Base-by-base conservation (phyloP, 2,329 filamentous ascomycete genomes). In the Dryadomyces sulphureus region DNA sequence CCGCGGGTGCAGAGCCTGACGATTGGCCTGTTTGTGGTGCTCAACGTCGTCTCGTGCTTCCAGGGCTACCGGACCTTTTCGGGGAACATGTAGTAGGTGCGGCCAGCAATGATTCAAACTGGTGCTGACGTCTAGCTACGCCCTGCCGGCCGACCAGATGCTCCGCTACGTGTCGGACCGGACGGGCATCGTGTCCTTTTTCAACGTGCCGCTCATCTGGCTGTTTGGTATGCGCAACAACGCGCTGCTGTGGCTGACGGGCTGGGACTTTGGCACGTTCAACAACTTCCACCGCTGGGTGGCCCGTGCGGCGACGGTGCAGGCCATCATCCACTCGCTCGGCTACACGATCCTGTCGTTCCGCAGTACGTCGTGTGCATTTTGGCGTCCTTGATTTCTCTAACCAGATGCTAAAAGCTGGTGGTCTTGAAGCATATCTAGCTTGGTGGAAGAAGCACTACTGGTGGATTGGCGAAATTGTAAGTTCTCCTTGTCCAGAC, bases 151-250 rank as follows among this genome's bases (percentile, higher is more conserved):
- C 5, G 36, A 48, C 5, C 53, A 53, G 30, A 21, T 50, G 20
- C 46, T 32, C 27, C 49, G 53, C 19, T 52, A 55, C 32, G 36
- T 55, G 2, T 49, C 52, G 2, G 53, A 52, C 44, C 51, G 54
- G 17, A 53, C 54, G 2, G 54, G 54, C 30, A 48, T 51, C 41
- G 21, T 53, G 14, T 49, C 49, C 1, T 48, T 41, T 16, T 38
- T 38, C 36, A 50, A 52, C 47, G 44, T 54, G 3, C 51, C 53
- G 12, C 45, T 52, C 16, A 41, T 54, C 35, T 54, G 53, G 53
- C 38, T 84, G 0, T 84, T 84, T 52, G 75, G 73, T 0, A 74
- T 75, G 55, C 66, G 81, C 9, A 85, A 84, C 50, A 82, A 84
- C 44, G 54, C 78, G 0, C 66, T 83, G 16, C 63, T 82, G 46